A percentile compares a stretch with the other conserved stretches of the same genome.
phyloP scores from a whole-genome alignment of 345 rosid genomes.

The Combretum micranthum region DNA sequence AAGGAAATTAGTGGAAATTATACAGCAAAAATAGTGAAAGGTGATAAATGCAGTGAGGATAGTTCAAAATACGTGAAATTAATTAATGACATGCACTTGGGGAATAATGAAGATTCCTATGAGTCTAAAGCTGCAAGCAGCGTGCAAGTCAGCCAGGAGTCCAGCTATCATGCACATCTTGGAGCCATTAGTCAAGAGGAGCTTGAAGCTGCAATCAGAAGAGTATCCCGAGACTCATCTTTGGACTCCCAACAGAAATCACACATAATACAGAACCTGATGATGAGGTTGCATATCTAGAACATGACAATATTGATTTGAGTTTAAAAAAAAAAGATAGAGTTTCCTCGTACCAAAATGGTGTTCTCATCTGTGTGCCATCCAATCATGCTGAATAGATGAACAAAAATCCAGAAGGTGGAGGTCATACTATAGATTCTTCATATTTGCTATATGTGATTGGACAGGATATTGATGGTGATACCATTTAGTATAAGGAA shows the following conservation, averaged over 20 bases:
- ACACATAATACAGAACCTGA: slow-evolving; percentile 54
- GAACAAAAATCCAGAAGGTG: too few relatives aligned
- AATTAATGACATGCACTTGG: slow-evolving; percentile 14
- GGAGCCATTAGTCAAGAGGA: slow-evolving; percentile 48
- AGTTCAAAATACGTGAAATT: slow-evolving; percentile 22
- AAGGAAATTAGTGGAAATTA: slow-evolving; percentile 11
- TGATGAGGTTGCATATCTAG: slow-evolving; percentile 48
- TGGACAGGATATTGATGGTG: too few relatives aligned
- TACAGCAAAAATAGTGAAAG: slow-evolving; percentile 15
- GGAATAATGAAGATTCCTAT: slow-evolving; percentile 14
- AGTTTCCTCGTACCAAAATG: background rate
- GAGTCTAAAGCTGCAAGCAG: slow-evolving; percentile 1
- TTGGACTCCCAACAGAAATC: slow-evolving; percentile 57
- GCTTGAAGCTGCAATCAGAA: slow-evolving; percentile 58
- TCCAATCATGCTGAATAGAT: too few relatives aligned
- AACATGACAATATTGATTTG: background rate
- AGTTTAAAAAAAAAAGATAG: background rate
- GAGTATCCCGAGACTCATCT: slow-evolving; percentile 59
- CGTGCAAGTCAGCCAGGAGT: slow-evolving; percentile 19
- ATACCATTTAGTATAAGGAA: background rate
- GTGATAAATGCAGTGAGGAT: slow-evolving; percentile 14
- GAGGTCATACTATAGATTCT: too few relatives aligned
- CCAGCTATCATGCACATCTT: slow-evolving; percentile 24
- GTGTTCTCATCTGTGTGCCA: too few relatives aligned
- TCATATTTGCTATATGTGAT: too few relatives aligned